Conservation (phyloP, 108 stramenopile genomes). For the Craspedostauros australis region DNA sequence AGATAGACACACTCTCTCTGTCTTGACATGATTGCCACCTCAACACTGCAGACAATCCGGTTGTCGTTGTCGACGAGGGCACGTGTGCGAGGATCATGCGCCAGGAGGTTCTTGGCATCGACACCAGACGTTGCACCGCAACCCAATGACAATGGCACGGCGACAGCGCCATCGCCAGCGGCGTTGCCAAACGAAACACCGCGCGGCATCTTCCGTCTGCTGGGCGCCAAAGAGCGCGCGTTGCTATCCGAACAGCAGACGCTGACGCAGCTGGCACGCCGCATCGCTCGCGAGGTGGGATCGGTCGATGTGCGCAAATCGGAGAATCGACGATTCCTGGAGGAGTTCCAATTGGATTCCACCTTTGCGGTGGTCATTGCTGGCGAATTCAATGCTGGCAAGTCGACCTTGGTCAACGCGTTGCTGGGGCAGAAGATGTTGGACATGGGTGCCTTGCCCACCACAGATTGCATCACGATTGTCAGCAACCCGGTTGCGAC, state of each 20-base stretch:
- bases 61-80: no score
- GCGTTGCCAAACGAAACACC: no score
- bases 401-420: constrained; percentile 80
- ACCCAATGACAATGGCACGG: no score
- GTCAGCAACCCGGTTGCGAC: constrained; percentile 18
- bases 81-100: no score
- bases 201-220: constrained; percentile 42
- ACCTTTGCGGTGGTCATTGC: constrained; percentile 75
- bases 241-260: constrained; percentile 44
- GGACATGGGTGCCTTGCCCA: constrained; percentile 73
- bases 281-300: constrained; percentile 41
- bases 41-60: no score
- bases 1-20: no score
- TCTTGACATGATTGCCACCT: no score
- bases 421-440: constrained; percentile 67
- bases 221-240: constrained; percentile 51
- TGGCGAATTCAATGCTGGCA: constrained; percentile 86
- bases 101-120: no score
- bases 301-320: constrained; percentile 5
- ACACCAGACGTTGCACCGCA: no score
- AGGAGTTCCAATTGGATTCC: constrained; percentile 24
- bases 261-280: constrained; percentile 38
- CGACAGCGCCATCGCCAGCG: no score
- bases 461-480: constrained; percentile 71
- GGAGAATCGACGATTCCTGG: constrained; percentile 20